Base-by-base conservation (phyloP, 108 stramenopile genomes). In the Mayamaea pseudoterrestris region DNA sequence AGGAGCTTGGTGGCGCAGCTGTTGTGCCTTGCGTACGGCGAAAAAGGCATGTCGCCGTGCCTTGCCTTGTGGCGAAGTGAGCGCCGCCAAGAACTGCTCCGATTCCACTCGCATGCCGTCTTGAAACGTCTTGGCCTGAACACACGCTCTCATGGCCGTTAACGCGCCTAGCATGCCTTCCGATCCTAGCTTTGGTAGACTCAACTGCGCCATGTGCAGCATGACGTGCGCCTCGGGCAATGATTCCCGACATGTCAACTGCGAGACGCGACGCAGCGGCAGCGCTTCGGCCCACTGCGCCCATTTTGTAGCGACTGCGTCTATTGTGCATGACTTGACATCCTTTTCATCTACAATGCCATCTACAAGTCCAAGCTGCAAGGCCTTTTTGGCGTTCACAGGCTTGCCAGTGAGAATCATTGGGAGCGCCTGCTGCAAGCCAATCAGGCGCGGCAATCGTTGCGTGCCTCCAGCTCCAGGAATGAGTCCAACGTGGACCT, bases 391-490 rank as follows among this genome's bases (percentile, higher is more conserved):
- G 14, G 57, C 43, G 5, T 74, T 50, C 52, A 85, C 58, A 14
- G 78, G 66, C 29, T 59, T 55, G 23, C 93, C 97, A 2, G 80
- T 73, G 32, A 85, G 44, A 61, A 95, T 95, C 65, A 93, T 73
- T 52, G 79, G 71, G 23, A 90, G 53, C 2, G 93, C 90, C 41
- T 66, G 54, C 13, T 65, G 60, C 27, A 85, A 66, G 5, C 76
- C 80, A 40, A 90, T 71, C 39, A 95, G 62, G 29, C 95, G 65
- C 7, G 95, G 90, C 43, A 98, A 80, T 24, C 95, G 90, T 65
- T 98, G 98, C 2, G 98, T 97, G 4, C 94, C 98, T 5, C 95
- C 95, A 0, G 94, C 98, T 14, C 93, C 92, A 0, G 97, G 97
- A 47, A 98, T 93, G 55, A 99, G 76, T 27, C 93, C 98, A 18